Percentiles rank a stretch among this genome's conserved stretches.
phyloP scores from a whole-genome alignment of 352 stramenopile genomes.

The Phytophthora pluvialis region DNA sequence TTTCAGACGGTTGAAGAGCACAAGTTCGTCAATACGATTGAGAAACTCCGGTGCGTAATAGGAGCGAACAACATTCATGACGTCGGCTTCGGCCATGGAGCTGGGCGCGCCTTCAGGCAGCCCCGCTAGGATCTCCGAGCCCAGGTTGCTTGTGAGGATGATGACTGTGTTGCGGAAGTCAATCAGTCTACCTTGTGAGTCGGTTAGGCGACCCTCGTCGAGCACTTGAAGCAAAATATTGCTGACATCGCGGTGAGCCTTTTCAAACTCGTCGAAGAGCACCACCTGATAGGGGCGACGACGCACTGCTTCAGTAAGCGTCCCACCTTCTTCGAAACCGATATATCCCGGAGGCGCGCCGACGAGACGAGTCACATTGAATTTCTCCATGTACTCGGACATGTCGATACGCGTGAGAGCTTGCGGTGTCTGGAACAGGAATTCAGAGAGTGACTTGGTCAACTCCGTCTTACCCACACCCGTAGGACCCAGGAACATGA shows the following conservation, averaged over 20 bases:
- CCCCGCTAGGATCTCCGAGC: constrained; percentile 86
- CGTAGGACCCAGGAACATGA: constrained; percentile 96
- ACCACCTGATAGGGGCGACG: constrained; percentile 95
- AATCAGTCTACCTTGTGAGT: constrained; percentile 94
- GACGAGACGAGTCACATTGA: constrained; percentile 92
- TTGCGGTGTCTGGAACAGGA: constrained; percentile 96
- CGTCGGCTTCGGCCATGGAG: constrained; percentile 70
- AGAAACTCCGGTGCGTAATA: constrained; percentile 98
- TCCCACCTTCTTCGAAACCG: constrained; percentile 95
- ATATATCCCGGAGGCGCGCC: constrained; percentile 94
- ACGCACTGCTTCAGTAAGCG: constrained; percentile 95
- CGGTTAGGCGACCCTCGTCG: constrained; percentile 93
- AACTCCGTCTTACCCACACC: constrained; percentile 97
- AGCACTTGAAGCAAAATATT: constrained; percentile 96
- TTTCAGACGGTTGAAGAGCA: constrained; percentile 97
- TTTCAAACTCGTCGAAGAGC: constrained; percentile 99
- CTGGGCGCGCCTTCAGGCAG: constrained; percentile 65
- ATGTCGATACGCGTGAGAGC: constrained; percentile 97
- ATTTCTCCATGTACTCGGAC: constrained; percentile 98
- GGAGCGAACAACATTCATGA: constrained; percentile 91
- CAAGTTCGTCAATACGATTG: constrained; percentile 98
- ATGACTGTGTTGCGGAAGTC: constrained; percentile 98
- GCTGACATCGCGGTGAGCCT: constrained; percentile 96
- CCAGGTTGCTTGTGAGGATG: constrained; percentile 98
- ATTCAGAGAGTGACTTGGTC: constrained; percentile 94